These are phyloP conservation scores for Ceratobasidium sp. DNA, from an alignment of 1,284 basidiomycete genomes.

Conservation along the genomic window DNA sequence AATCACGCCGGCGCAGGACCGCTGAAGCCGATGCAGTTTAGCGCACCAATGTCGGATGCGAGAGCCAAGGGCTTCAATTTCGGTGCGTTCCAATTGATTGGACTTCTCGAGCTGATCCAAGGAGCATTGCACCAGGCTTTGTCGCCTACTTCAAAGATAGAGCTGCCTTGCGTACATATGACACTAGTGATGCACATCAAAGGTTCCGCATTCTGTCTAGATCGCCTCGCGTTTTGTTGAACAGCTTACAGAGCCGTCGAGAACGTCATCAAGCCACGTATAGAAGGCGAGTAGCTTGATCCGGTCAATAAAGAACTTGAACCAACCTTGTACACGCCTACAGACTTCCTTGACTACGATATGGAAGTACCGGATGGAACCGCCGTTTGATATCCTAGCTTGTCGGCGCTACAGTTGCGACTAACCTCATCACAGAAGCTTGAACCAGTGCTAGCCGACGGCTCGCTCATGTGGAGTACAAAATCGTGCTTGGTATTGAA, in stretches of 20 bases:
- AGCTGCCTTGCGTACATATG: neutral
- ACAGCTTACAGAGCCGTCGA: neutral
- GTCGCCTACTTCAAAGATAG: slow-evolving; percentile 5
- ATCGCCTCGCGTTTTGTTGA: neutral
- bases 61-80: slow-evolving; percentile 7
- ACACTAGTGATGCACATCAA: neutral
- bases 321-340: neutral
- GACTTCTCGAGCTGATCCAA: neutral
- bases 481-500: no score
- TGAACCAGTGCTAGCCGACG: no score
- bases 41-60: neutral
- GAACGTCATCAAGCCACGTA: slow-evolving; percentile 1
- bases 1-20: neutral
- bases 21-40: slow-evolving; percentile 4
- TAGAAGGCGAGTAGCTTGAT: neutral
- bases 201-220: neutral
- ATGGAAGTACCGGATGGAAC: neutral
- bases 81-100: neutral
- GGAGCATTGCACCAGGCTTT: neutral
- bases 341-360: slow-evolving; percentile 13
- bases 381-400: neutral
- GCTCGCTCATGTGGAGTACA: no score
- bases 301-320: no score
- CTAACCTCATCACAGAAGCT: no score
- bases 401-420: no score